Evolutionary conservation across 192 early-diverging fungal genomes (phyloP).

Genomic region (Rhizoclosmatium sp.): DNA sequence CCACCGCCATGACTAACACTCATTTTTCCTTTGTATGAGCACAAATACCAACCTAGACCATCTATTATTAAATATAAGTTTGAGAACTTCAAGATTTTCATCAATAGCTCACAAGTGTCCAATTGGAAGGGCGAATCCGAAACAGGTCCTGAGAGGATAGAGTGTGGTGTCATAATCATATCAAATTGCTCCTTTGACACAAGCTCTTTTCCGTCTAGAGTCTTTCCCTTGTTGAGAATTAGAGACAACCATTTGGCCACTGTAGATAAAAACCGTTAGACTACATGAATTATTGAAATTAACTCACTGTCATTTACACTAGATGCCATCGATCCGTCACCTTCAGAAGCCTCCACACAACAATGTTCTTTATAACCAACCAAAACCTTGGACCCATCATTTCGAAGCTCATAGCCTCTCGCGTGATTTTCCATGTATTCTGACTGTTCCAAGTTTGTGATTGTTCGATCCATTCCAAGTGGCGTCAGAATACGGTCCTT

Average conservation of each 20-base stretch:
- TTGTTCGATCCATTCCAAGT: constrained; percentile 21
- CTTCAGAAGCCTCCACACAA: neutral
- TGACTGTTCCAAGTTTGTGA: neutral
- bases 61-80: neutral
- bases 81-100: neutral
- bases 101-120: neutral
- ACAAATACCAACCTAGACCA: constrained; percentile 6
- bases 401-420: neutral
- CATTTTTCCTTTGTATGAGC: constrained; percentile 6
- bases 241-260: constrained; percentile 26
- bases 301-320: constrained; percentile 12
- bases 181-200: constrained; percentile 13
- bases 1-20: neutral
- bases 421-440: neutral
- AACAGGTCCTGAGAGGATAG: neutral
- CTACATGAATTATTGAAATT: neutral
- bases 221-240: neutral
- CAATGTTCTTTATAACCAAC: neutral
- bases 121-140: neutral
- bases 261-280: neutral
- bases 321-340: constrained; percentile 11
- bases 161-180: neutral
- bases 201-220: neutral
- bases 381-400: neutral
- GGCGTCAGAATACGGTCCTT: constrained; percentile 10